These are phyloP conservation scores for Aureobasidium sp. DNA, from an alignment of 2,329 filamentous ascomycete species.

Conservation along the genomic window DNA sequence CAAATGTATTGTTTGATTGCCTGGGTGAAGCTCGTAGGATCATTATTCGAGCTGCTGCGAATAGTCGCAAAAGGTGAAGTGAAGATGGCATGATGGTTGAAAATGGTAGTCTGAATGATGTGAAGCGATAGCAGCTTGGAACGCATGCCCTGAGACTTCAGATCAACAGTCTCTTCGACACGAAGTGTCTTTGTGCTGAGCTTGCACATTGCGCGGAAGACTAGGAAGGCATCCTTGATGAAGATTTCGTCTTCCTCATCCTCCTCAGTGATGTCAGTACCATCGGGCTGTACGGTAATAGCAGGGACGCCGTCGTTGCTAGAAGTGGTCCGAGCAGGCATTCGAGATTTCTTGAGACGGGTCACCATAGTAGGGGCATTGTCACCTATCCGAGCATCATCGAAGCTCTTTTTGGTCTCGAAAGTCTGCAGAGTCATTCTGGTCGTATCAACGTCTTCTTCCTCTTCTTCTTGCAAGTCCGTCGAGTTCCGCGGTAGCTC, in stretches of 20 bases:
- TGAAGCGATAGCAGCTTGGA: conserved; percentile 97
- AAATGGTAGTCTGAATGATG: conserved; percentile 93
- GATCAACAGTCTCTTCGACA: conserved; percentile 91
- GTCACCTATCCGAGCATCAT: conserved; percentile 71
- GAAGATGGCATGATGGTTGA: conserved; percentile 94
- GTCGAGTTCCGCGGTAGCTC: conserved; percentile 34
- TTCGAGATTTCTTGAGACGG: conserved; percentile 56
- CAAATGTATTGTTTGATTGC: conserved; percentile 98
- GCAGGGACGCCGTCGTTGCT: conserved; percentile 37
- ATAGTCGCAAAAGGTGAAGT: conserved; percentile 94
- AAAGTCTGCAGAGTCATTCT: conserved; percentile 76
- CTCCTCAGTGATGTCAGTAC: conserved; percentile 63
- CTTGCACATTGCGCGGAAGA: conserved; percentile 98
- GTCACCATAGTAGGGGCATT: conserved; percentile 74
- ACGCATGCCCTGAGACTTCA: conserved; percentile 96
- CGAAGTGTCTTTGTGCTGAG: conserved; percentile 92
- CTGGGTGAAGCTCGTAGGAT: conserved; percentile 90
- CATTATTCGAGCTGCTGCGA: conserved; percentile 87
- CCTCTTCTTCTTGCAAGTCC: conserved; percentile 33
- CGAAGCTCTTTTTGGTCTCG: conserved; percentile 71
- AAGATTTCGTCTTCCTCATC: conserved; percentile 94
- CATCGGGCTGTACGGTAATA: conserved; percentile 37
- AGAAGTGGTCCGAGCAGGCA: conserved; percentile 48
- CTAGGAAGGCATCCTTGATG: conserved; percentile 95
- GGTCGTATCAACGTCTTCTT: conserved; percentile 52